Conservation (phyloP, 805 yeast genomes). For the Tetrapisispora iriomotensis region DNA sequence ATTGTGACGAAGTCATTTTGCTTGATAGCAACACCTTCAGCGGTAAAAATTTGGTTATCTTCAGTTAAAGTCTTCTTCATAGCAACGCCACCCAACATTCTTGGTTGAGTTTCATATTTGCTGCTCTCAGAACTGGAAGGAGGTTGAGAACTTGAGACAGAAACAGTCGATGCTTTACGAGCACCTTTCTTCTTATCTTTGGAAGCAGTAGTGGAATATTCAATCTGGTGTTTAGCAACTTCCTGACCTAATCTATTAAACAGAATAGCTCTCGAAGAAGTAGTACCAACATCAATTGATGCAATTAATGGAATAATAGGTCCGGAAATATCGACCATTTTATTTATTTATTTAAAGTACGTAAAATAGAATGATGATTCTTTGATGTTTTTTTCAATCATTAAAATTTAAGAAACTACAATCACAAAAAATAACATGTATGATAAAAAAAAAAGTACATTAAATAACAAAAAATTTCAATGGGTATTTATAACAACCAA, state of each 20-base stretch:
- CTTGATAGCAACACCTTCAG: conserved; percentile 64
- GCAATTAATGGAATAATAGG: conserved; percentile 38
- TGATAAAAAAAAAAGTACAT: too few species aligned
- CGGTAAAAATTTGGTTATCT: conserved; percentile 47
- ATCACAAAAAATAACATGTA: too few species aligned
- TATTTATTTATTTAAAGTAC: not conserved
- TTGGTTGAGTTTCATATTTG: not conserved
- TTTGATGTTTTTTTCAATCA: not conserved
- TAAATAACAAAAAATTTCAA: too few species aligned
- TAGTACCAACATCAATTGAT: conserved; percentile 84
- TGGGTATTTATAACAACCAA: too few species aligned
- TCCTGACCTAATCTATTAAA: conserved; percentile 68
- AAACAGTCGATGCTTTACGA: not conserved
- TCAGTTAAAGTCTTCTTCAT: conserved; percentile 2
- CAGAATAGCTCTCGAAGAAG: conserved; percentile 80
- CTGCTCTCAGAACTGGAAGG: not conserved
- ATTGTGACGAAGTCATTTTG: conserved; percentile 50
- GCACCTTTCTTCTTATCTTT: conserved; percentile 16
- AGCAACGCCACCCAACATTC: conserved; percentile 1
- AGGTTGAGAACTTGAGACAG: not conserved
- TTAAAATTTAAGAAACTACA: not conserved
- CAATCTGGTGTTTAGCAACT: conserved; percentile 82
- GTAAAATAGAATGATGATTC: not conserved
- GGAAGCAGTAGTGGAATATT: conserved; percentile 68
- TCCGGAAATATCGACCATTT: conserved; percentile 2